Conservation (phyloP, 2,329 filamentous ascomycete species). For the Botryotinia narcissicola region DNA sequence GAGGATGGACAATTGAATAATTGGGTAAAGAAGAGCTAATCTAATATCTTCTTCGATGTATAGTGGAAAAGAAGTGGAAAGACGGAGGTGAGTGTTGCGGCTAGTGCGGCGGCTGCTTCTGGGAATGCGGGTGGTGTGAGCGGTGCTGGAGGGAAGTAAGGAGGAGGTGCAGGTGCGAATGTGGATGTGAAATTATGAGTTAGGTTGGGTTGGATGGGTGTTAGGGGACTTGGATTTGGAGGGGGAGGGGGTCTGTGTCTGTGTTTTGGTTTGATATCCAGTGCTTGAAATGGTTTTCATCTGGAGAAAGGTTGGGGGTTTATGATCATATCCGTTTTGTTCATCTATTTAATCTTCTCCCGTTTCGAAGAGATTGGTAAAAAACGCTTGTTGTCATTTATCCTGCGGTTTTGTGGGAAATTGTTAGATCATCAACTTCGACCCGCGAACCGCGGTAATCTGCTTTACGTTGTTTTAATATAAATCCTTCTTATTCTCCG, state of each 20-base stretch:
- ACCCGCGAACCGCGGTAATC: accelerated
- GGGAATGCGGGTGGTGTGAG: background rate
- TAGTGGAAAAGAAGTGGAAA: slow-evolving; percentile 8
- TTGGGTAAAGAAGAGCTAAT: background rate
- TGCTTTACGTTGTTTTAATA: too few species aligned
- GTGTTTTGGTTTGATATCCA: background rate
- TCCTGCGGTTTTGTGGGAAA: background rate
- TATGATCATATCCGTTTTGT: too few species aligned
- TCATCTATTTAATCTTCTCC: background rate
- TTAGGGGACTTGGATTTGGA: background rate
- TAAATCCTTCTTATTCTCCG: background rate
- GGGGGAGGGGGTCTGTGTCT: background rate
- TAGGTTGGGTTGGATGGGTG: background rate
- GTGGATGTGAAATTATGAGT: background rate
- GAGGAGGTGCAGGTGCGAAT: background rate
- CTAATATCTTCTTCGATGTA: background rate
- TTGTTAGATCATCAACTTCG: background rate
- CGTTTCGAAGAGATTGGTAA: background rate
- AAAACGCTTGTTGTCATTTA: background rate
- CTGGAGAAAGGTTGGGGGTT: too few species aligned
- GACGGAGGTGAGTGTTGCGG: background rate
- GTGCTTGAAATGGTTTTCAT: background rate
- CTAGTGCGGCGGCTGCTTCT: background rate
- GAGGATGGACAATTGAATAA: background rate
- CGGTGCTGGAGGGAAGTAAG: too few species aligned